These are phyloP conservation scores for Wallacemonas collosoma DNA, from an alignment of 208 protist species.

Conservation along the genomic window DNA sequence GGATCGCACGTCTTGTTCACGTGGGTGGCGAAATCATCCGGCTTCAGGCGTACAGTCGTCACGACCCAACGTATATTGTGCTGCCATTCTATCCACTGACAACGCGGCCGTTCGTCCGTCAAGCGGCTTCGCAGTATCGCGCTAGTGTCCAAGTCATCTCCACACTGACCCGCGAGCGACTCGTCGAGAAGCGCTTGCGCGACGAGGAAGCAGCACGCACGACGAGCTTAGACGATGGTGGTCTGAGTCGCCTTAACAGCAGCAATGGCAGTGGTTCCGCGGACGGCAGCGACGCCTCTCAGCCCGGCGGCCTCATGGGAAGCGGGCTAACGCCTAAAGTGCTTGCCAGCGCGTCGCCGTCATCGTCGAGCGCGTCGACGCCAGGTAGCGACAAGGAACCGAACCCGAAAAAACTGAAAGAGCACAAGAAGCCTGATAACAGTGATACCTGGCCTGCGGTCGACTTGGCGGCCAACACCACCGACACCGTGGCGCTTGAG, in stretches of 20 bases:
- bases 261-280: background rate
- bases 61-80: constrained; percentile 34
- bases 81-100: constrained; percentile 53
- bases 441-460: background rate
- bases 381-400: background rate
- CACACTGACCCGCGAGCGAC: constrained; percentile 7
- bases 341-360: background rate
- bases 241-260: background rate
- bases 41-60: constrained; percentile 21
- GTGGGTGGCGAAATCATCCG: constrained; percentile 28
- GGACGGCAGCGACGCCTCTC: background rate
- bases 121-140: constrained; percentile 40
- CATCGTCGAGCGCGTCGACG: background rate
- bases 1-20: constrained; percentile 20
- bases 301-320: background rate
- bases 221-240: background rate
- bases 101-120: constrained; percentile 44
- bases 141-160: constrained; percentile 14
- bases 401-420: background rate
- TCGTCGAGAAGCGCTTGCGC: constrained; percentile 8
- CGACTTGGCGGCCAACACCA: background rate
- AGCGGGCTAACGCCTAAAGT: background rate
- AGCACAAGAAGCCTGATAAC: background rate
- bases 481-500: constrained; percentile 2
- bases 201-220: constrained; percentile 2